Conservation (phyloP, 2,329 filamentous ascomycete species). For the Monilinia laxa region DNA sequence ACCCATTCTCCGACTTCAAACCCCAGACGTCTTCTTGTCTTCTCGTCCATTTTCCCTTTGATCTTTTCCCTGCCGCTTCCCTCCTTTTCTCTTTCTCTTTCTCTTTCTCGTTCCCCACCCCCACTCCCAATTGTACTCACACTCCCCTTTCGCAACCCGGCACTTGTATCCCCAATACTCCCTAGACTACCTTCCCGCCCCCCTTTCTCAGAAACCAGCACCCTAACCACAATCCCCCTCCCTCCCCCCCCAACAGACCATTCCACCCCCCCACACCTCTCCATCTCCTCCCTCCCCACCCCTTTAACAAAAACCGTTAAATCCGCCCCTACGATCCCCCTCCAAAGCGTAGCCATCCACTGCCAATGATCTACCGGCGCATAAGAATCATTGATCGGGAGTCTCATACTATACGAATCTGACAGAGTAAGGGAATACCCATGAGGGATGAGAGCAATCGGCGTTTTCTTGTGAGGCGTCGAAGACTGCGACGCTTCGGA, state of each 20-base stretch:
- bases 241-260: constrained; percentile 53
- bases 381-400: constrained; percentile 76
- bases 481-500: constrained; percentile 5
- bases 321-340: constrained; percentile 79
- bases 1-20: constrained; percentile 91
- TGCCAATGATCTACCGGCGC: constrained; percentile 90
- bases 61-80: constrained; percentile 1
- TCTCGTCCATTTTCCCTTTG: constrained; percentile 57
- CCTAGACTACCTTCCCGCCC: constrained; percentile 66
- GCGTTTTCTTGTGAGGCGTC: constrained; percentile 47
- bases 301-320: constrained; percentile 66
- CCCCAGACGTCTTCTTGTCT: constrained; percentile 68
- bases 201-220: constrained; percentile 40
- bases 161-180: constrained; percentile 79
- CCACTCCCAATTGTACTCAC: constrained; percentile 24
- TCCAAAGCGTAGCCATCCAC: constrained; percentile 94
- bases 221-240: constrained; percentile 55
- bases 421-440: constrained; percentile 79
- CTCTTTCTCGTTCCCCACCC: background rate
- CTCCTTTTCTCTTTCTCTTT: constrained; percentile 3
- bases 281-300: constrained; percentile 40
- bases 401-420: constrained; percentile 69
- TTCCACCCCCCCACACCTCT: constrained; percentile 53
- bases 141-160: constrained; percentile 57
- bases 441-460: constrained; percentile 72